phyloP scores from a whole-genome alignment of 306 rosid species.

The Argentina anserina region DNA sequence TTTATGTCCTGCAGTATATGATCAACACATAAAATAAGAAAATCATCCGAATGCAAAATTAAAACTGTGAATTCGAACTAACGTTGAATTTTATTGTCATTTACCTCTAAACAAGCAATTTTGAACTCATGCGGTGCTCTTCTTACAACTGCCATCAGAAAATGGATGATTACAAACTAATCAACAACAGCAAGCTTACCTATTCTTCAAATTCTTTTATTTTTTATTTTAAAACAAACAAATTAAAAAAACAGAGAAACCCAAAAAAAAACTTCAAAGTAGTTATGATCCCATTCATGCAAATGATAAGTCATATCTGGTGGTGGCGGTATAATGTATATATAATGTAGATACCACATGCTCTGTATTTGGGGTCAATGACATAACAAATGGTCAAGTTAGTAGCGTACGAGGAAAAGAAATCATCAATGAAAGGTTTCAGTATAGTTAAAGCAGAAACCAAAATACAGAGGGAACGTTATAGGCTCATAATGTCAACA shows the following conservation, averaged over 20 bases:
- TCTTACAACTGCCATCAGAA: slow-evolving; percentile 68
- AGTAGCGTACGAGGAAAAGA: neutral
- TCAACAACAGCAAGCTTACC: slow-evolving; percentile 21
- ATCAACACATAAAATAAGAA: slow-evolving; percentile 8
- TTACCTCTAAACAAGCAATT: slow-evolving; percentile 97
- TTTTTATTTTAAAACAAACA: too few species aligned
- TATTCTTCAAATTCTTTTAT: too few species aligned
- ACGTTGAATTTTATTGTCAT: slow-evolving; percentile 9
- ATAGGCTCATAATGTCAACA: neutral
- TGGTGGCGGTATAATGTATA: neutral
- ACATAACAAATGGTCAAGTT: neutral
- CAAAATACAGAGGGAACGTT: neutral
- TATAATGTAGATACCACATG: neutral
- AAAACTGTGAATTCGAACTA: neutral
- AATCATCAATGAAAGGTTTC: neutral
- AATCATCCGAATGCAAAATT: slow-evolving; percentile 13
- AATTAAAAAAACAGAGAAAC: too few species aligned
- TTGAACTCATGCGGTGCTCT: slow-evolving; percentile 99
- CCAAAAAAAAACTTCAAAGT: neutral
- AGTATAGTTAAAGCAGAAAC: neutral
- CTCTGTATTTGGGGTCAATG: neutral
- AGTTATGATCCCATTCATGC: neutral
- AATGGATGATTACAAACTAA: slow-evolving; percentile 20
- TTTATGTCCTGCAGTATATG: slow-evolving; percentile 66
- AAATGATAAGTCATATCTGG: neutral